Conservation (phyloP, 2,329 filamentous ascomycete genomes). For the Calonectria hongkongensis region DNA sequence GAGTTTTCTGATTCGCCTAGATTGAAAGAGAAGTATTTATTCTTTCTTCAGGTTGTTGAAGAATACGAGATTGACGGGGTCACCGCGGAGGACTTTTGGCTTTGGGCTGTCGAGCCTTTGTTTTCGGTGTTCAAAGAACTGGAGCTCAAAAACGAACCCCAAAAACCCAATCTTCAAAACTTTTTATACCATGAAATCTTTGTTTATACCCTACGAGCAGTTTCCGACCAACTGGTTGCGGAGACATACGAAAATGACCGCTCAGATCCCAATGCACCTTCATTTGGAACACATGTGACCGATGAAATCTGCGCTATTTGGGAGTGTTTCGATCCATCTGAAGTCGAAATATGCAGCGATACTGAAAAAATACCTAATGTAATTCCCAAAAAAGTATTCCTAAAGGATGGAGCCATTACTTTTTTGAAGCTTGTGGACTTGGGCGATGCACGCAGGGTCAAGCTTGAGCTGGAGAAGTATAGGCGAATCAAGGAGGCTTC, state of each 20-base stretch:
- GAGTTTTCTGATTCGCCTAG: slow-evolving; percentile 47
- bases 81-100: slow-evolving; percentile 45
- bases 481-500: slow-evolving; percentile 34
- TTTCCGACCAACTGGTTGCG: slow-evolving; percentile 28
- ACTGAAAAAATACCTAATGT: slow-evolving; percentile 8
- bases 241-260: not conserved
- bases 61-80: slow-evolving; percentile 45
- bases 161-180: not conserved
- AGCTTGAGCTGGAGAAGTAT: slow-evolving; percentile 42
- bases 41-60: slow-evolving; percentile 49
- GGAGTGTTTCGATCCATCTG: slow-evolving; percentile 39
- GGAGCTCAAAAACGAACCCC: not conserved
- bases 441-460: slow-evolving; percentile 29
- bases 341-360: slow-evolving; percentile 29
- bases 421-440: slow-evolving; percentile 39
- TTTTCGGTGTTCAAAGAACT: slow-evolving; percentile 34
- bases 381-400: slow-evolving; percentile 34
- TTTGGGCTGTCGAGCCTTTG: slow-evolving; percentile 48
- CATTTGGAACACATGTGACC: slow-evolving; percentile 35
- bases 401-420: slow-evolving; percentile 25
- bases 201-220: slow-evolving; percentile 41
- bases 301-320: slow-evolving; percentile 39
- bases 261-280: not conserved
- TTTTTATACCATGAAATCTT: slow-evolving; percentile 41
- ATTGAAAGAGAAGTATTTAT: slow-evolving; percentile 48